Conservation (phyloP, 1,139 yeast genomes). For the Yamadazyma friedrichii region DNA sequence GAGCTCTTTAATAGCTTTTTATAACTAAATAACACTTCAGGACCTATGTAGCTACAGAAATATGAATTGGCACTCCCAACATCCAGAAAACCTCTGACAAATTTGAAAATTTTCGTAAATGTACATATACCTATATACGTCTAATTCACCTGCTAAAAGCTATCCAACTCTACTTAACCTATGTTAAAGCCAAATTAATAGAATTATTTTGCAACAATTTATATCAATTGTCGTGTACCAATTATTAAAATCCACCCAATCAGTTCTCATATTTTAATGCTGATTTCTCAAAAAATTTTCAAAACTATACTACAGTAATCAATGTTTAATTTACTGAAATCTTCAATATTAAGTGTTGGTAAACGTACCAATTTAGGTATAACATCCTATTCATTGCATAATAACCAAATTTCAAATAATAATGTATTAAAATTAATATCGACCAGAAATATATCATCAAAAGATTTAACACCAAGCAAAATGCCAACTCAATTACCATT, state of each 20-base stretch:
- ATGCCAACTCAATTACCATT: slow-evolving; percentile 47
- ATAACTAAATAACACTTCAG: no score
- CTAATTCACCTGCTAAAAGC: no score
- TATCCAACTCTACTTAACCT: no score
- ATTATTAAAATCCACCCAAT: slow-evolving; percentile 12
- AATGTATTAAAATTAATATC: neutral
- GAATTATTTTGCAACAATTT: neutral
- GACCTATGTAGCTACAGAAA: no score
- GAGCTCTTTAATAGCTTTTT: no score
- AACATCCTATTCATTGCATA: slow-evolving; percentile 1
- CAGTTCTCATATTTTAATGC: slow-evolving; percentile 17
- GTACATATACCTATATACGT: no score
- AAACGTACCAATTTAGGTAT: slow-evolving; percentile 14
- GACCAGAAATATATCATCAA: slow-evolving; percentile 34
- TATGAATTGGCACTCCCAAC: no score
- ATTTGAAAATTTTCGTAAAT: no score
- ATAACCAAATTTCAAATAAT: neutral
- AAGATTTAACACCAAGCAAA: slow-evolving; percentile 44
- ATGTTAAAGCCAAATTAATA: no score
- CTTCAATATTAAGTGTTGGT: slow-evolving; percentile 9
- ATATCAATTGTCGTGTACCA: slow-evolving; percentile 6
- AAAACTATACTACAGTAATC: neutral
- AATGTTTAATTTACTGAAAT: slow-evolving; percentile 2
- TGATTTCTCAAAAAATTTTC: slow-evolving; percentile 15
- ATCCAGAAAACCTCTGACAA: no score